phyloP scores from a whole-genome alignment of 2,329 filamentous ascomycete species.

The Aspergillus latus region DNA sequence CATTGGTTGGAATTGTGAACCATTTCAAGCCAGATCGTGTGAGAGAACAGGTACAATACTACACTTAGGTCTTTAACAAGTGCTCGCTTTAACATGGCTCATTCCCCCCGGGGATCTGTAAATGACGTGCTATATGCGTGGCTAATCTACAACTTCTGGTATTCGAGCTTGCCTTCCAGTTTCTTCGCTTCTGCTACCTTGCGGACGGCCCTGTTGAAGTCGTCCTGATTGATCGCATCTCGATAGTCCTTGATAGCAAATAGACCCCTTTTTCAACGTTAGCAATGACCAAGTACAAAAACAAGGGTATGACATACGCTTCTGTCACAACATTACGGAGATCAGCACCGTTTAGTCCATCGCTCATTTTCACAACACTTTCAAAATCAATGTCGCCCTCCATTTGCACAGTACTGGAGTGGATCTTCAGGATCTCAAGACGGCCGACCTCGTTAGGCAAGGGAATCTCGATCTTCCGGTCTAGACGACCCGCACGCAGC shows the following conservation, averaged over 20 bases:
- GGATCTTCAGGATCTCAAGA: slow-evolving; percentile 97
- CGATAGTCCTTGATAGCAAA: slow-evolving; percentile 99
- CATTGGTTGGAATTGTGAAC: slow-evolving; percentile 9
- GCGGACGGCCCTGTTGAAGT: slow-evolving; percentile 98
- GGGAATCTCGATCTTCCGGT: slow-evolving; percentile 97
- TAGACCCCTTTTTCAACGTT: slow-evolving; percentile 63
- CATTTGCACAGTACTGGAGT: slow-evolving; percentile 78
- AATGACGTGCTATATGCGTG: slow-evolving; percentile 16
- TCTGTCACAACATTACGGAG: slow-evolving; percentile 97
- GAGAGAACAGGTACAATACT: neutral
- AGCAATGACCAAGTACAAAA: slow-evolving; percentile 14
- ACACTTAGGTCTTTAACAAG: neutral
- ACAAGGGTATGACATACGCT: slow-evolving; percentile 65
- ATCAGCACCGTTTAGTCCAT: slow-evolving; percentile 96
- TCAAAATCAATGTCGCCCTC: slow-evolving; percentile 98
- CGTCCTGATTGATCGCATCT: slow-evolving; percentile 94
- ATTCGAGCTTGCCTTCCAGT: slow-evolving; percentile 95
- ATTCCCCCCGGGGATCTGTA: slow-evolving; percentile 19
- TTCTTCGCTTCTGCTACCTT: slow-evolving; percentile 99
- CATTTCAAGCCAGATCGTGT: neutral
- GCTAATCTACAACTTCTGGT: slow-evolving; percentile 76
- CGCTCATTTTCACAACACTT: slow-evolving; percentile 99
- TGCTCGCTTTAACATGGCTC: slow-evolving; percentile 9
- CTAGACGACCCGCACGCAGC: slow-evolving; percentile 86
- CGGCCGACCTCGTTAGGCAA: slow-evolving; percentile 95